phyloP scores from a whole-genome alignment of 371 early-diverging fungal species.

The Choanephora cucurbitarum region DNA sequence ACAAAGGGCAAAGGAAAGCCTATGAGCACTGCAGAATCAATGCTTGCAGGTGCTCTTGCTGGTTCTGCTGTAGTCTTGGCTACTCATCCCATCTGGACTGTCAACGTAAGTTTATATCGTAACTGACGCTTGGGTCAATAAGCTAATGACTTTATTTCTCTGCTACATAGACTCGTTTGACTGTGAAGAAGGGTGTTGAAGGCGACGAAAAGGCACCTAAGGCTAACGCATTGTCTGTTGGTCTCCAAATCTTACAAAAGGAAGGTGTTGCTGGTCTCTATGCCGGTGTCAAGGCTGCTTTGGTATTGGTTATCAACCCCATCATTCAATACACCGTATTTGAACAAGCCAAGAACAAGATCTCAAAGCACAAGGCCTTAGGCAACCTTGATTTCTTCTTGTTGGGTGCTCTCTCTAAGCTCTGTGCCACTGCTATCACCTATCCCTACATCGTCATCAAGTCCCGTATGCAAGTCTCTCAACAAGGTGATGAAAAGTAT shows the following conservation, averaged over 20 bases:
- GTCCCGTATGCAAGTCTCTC: conserved; percentile 94
- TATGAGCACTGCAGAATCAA: conserved; percentile 84
- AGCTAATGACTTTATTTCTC: neutral
- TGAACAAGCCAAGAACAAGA: conserved; percentile 84
- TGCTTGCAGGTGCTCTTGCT: conserved; percentile 92
- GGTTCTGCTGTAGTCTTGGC: conserved; percentile 84
- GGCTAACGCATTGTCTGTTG: conserved; percentile 51
- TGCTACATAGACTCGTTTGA: conserved; percentile 61
- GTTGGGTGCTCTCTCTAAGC: conserved; percentile 92
- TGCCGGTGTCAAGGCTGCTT: conserved; percentile 88
- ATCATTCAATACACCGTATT: conserved; percentile 97
- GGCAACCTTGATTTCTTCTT: conserved; percentile 90
- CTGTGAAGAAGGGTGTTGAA: conserved; percentile 60
- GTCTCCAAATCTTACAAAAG: conserved; percentile 75
- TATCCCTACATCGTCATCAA: conserved; percentile 98
- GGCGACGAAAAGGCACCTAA: conserved; percentile 43
- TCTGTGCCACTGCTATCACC: conserved; percentile 92
- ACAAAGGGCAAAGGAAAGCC: conserved; percentile 50
- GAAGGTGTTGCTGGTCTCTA: conserved; percentile 88
- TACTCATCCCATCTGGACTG: conserved; percentile 98
- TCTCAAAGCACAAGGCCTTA: conserved; percentile 59
- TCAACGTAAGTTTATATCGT: conserved; percentile 67
- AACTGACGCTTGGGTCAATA: conserved; percentile 3
- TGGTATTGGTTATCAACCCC: conserved; percentile 96
- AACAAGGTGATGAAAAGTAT: conserved; percentile 78